phyloP scores from a whole-genome alignment of 345 rosid species.

The Linum usitatissimum region DNA sequence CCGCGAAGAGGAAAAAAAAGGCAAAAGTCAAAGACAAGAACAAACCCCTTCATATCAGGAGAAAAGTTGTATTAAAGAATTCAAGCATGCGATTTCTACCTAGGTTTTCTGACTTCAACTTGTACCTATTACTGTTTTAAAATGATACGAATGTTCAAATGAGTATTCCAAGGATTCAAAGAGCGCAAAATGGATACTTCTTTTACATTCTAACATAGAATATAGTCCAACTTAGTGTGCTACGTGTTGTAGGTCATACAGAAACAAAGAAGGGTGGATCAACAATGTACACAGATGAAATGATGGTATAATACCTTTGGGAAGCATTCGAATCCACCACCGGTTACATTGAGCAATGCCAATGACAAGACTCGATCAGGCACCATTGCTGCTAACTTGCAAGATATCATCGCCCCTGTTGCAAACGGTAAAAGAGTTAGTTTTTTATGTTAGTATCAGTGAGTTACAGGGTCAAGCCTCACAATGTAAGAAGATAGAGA shows the following conservation, averaged over 20 bases:
- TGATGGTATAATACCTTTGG: conserved; percentile 56
- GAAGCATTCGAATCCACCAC: conserved; percentile 89
- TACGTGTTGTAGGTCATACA: not conserved
- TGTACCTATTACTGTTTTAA: not conserved
- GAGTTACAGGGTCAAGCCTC: not conserved
- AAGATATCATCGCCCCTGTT: conserved; percentile 94
- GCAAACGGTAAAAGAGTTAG: not conserved
- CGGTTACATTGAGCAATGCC: conserved; percentile 89
- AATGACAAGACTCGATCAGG: conserved; percentile 73
- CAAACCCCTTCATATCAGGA: not conserved
- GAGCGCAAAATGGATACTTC: too few species aligned
- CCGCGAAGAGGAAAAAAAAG: not conserved
- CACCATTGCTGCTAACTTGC: conserved; percentile 81
- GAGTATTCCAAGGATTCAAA: not conserved
- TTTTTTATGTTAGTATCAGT: not conserved
- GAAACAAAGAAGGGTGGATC: not conserved
- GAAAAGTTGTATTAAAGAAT: not conserved
- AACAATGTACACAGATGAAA: not conserved
- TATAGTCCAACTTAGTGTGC: not conserved
- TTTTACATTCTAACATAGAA: too few species aligned
- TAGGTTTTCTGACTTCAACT: not conserved
- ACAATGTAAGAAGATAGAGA: not conserved
- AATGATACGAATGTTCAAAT: not conserved
- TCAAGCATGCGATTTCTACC: not conserved
- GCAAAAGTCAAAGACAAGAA: not conserved